Conservation (phyloP, 805 yeast species). For the Wickerhamomyces strasburgensis region DNA sequence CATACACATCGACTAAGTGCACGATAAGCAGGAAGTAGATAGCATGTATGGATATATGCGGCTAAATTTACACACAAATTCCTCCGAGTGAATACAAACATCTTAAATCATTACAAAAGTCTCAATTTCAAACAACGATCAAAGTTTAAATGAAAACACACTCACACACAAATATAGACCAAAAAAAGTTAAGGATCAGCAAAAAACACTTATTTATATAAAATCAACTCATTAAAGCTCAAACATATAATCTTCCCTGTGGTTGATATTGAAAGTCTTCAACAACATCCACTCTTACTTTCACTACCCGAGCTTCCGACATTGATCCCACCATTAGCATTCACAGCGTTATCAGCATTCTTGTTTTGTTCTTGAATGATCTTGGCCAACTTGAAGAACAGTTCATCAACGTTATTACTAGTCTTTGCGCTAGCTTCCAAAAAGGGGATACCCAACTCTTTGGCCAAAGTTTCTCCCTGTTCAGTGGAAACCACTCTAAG, state of each 20-base stretch:
- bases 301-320: conserved; percentile 13
- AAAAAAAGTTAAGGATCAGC: no score
- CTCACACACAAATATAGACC: no score
- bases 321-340: conserved; percentile 23
- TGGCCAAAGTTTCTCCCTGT: conserved; percentile 87
- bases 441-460: conserved; percentile 83
- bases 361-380: conserved; percentile 76
- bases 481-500: conserved; percentile 83
- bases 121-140: no score
- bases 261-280: not conserved
- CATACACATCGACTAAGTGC: no score
- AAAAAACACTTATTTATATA: no score
- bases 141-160: no score
- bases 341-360: conserved; percentile 28
- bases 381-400: conserved; percentile 84
- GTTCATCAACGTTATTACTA: conserved; percentile 84
- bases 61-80: no score
- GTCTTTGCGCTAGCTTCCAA: conserved; percentile 96
- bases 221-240: no score
- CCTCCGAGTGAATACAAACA: no score
- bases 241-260: not conserved
- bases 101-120: no score
- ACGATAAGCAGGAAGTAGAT: no score
- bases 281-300: conserved; percentile 19
- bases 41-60: no score